Base-by-base conservation (phyloP, 331 rosid genomes). In the Arachis monticola region DNA sequence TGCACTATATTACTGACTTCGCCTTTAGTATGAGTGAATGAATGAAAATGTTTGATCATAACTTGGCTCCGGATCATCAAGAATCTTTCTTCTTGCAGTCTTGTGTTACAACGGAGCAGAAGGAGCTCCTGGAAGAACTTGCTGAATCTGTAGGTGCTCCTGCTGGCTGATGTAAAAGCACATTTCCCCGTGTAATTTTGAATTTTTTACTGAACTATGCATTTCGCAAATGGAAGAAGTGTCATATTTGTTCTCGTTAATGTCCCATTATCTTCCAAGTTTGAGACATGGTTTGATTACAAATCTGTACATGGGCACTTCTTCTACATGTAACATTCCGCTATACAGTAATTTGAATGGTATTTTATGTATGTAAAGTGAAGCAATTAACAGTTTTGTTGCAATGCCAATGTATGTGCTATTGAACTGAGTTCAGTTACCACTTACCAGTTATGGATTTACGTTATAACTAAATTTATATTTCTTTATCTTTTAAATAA, bases 51-150 rank as follows among this genome's bases (percentile, higher is more conserved):
- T 40, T 45, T 60, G 32, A 9, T 50, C 62, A 14, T 48, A 8
- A 57, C 30, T 55, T 32, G 31, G 53, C 44, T 45, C 11, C 41
- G 46, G 55, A 17, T 75, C 69, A 56, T 63, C 47, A 60, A 40
- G 47, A 58, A 6, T 1, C 47, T 42, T 77, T 72, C 27, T 84
- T 84, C 79, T 59, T 73, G 80, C 88, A 94, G 99, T 82, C 96
- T 52, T 94, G 99, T 79, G 84, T 32, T 57, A 2, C 97, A 50
- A 55, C 74, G 82, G 97, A 94, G 78, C 99, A 94, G 83, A 90
- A 84, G 87, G 97, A 92, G 53, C 93, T 92, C 10, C 87, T 92
- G 72, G 99, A 94, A 85, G 99, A 92, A 85, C 97, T 94, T 60
- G 96, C 91, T 31, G 90, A 80, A 57, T 90, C 97, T 12, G 75